A percentile compares a stretch with the other conserved stretches of the same genome.
Evolutionary conservation across 768 basidiomycete genomes (phyloP).

Genomic region (Cystobasidium tubakii): DNA sequence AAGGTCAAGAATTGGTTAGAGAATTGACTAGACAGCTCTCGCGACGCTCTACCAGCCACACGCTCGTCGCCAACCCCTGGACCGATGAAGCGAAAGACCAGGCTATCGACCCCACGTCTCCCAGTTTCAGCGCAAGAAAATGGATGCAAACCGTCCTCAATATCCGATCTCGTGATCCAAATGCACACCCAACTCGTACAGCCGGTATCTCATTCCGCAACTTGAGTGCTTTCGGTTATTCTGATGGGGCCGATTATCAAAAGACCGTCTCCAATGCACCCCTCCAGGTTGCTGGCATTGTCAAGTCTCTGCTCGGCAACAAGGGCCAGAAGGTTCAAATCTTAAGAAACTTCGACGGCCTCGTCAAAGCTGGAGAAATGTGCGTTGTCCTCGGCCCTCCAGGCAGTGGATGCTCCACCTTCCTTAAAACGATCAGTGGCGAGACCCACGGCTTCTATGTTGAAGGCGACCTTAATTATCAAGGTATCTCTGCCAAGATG

Average conservation of each 20-base stretch:
- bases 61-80: slow-evolving; percentile 13
- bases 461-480: slow-evolving; percentile 66
- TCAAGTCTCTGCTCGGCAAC: slow-evolving; percentile 39
- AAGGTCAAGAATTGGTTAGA: background rate
- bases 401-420: slow-evolving; percentile 73
- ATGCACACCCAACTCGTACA: slow-evolving; percentile 43
- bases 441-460: slow-evolving; percentile 66
- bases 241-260: slow-evolving; percentile 52
- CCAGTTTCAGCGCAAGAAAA: slow-evolving; percentile 5
- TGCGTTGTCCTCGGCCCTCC: slow-evolving; percentile 72
- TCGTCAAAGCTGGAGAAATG: slow-evolving; percentile 69
- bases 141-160: slow-evolving; percentile 5
- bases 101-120: slow-evolving; percentile 12
- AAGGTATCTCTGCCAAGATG: slow-evolving; percentile 63
- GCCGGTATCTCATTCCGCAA: slow-evolving; percentile 52
- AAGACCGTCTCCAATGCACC: slow-evolving; percentile 52
- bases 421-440: slow-evolving; percentile 74
- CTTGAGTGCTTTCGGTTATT: slow-evolving; percentile 49
- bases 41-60: background rate
- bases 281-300: slow-evolving; percentile 36
- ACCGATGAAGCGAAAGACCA: slow-evolving; percentile 7
- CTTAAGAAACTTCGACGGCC: slow-evolving; percentile 55
- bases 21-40: background rate
- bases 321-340: slow-evolving; percentile 29
- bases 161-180: background rate